Percentiles rank a stretch among this genome's conserved stretches.
Evolutionary conservation across 2,329 filamentous ascomycete genomes (phyloP).

Genomic region (Botrytis medusae): DNA sequence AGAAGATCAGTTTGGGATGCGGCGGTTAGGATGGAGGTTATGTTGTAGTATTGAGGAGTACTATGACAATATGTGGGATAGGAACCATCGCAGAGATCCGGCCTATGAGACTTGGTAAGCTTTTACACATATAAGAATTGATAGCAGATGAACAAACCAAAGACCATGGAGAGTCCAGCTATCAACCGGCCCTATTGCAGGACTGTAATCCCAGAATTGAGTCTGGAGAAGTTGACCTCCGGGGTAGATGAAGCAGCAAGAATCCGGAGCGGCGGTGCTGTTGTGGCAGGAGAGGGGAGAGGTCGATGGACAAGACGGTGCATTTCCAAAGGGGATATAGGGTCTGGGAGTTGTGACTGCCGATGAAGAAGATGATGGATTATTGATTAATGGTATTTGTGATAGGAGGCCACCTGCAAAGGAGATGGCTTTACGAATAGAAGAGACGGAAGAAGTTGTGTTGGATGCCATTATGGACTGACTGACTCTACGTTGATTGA

Average conservation of each 20-base stretch:
- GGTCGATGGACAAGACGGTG: conserved; percentile 35
- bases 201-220: conserved; percentile 75
- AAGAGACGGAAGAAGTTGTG: conserved; percentile 23
- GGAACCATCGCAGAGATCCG: conserved; percentile 67
- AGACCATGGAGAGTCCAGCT: conserved; percentile 76
- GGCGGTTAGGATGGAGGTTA: conserved; percentile 59
- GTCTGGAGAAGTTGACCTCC: conserved; percentile 72
- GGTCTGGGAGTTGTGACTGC: not conserved
- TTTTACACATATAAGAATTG: not conserved
- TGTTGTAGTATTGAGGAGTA: conserved; percentile 62
- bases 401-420: conserved; percentile 33
- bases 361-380: conserved; percentile 16
- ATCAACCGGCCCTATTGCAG: conserved; percentile 61
- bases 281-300: conserved; percentile 61
- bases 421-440: conserved; percentile 32
- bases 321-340: conserved; percentile 26
- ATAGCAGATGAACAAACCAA: conserved; percentile 40
- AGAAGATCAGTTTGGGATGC: conserved; percentile 57
- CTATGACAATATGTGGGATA: conserved; percentile 67
- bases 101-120: conserved; percentile 45
- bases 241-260: conserved; percentile 74
- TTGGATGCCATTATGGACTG: conserved; percentile 10
- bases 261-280: conserved; percentile 57
- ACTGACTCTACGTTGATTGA: not conserved
- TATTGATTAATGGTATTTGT: conserved; percentile 30